phyloP scores from a whole-genome alignment of 352 stramenopile species.

The Phytophthora pini region DNA sequence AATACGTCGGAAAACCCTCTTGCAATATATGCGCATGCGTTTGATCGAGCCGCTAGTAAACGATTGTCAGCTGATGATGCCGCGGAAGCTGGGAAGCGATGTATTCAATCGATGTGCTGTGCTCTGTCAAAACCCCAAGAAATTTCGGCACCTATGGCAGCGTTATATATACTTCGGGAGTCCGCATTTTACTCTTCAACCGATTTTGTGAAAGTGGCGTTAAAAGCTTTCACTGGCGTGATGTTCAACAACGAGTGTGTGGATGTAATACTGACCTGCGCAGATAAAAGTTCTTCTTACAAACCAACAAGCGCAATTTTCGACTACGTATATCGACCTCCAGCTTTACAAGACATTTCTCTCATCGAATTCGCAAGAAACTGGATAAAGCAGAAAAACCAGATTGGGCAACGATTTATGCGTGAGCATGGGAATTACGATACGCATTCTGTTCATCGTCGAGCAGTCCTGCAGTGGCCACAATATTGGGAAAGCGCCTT shows the following conservation, averaged over 20 bases:
- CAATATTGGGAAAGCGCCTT: slow-evolving; percentile 1
- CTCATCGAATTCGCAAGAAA: slow-evolving; percentile 3
- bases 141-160: slow-evolving; percentile 2
- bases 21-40: slow-evolving; percentile 4
- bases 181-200: slow-evolving; percentile 9
- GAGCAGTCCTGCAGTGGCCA: not conserved
- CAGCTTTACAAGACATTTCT: not conserved
- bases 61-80: not conserved
- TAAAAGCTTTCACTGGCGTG: not conserved
- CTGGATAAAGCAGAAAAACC: slow-evolving; percentile 1
- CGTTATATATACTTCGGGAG: not conserved
- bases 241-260: not conserved
- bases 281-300: slow-evolving; percentile 1
- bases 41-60: slow-evolving; percentile 7
- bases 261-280: not conserved
- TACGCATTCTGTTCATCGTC: not conserved
- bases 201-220: slow-evolving; percentile 2
- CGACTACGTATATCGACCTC: not conserved
- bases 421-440: not conserved
- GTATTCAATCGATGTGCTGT: slow-evolving; percentile 20
- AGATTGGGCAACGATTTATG: not conserved
- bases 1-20: slow-evolving; percentile 10
- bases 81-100: slow-evolving; percentile 3
- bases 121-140: slow-evolving; percentile 14
- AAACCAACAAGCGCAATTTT: slow-evolving; percentile 7